Evolutionary conservation across 2,329 filamentous ascomycete species (phyloP), one percentile per base, ranked within the genome.

Genomic region (Mycocentrospora acerina): DNA sequence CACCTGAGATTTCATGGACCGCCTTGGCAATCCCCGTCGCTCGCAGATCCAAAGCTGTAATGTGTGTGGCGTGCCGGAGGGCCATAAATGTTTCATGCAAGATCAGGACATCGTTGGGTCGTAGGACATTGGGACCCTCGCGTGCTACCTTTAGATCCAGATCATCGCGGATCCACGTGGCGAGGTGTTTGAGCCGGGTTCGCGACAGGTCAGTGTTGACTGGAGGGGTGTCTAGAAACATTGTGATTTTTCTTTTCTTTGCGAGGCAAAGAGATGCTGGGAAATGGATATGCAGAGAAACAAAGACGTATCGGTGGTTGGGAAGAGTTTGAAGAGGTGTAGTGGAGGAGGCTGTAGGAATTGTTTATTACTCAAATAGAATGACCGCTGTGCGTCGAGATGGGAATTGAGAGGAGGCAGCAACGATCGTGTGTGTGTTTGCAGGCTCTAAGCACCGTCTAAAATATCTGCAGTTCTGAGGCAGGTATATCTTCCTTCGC

Each of bases 21-120:
- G 72, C 73, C 24, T 63, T 57, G 41, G 76, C 72, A n/a, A 76
- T 71, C 13, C 72, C 67, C 6, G 71, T 71, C 24, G 63, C 68
- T 7, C 69, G 64, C 5, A 75, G 45, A 26, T 67, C 62, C 12
- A 59, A 49, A 0, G 66, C 44, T 7, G 52, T 59, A 29, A 73
- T 55, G 9, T 42, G 41, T 33, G 55, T 28, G 27, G 52, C 46
- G 5, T 43, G 31, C 14, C 40, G 42, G 3, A 65, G 43, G 5
- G 52, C 48, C 16, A 57, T 40, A 16, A 75, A 64, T 4, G 70
- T 54, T 24, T 72, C 71, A 46, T 74, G 71, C 9, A 76, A 59
- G 4, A 47, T 60, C 13, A 75, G 47, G 5, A 73, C 62, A 29
- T 74, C 71, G 40, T 75, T 70, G 1, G 70, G 62, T 11, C 60